Evolutionary conservation across 2,329 filamentous ascomycete genomes (phyloP).

Genomic region (Paecilomyces variotii): DNA sequence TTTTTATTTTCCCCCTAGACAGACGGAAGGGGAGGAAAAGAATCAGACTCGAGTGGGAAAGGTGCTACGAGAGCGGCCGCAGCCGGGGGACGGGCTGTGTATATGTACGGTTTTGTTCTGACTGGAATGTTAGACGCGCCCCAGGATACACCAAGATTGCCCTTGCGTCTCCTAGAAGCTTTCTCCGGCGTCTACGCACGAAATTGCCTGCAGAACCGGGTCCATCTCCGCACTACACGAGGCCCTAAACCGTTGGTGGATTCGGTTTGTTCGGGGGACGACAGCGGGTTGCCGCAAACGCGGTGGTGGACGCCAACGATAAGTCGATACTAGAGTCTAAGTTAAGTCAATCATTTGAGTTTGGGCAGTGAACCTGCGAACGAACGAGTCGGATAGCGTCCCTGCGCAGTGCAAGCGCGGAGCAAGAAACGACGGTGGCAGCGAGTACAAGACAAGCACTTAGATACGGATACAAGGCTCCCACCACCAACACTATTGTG

Average conservation of each 20-base stretch:
- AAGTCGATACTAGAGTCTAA: slow-evolving; percentile 8
- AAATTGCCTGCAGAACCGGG: slow-evolving; percentile 28
- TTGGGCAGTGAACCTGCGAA: not conserved
- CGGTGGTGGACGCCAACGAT: slow-evolving; percentile 14
- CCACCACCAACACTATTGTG: slow-evolving; percentile 18
- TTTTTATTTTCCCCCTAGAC: not conserved
- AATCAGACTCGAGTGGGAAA: not conserved
- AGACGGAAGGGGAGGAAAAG: not conserved
- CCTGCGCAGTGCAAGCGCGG: not conserved
- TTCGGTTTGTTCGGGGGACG: slow-evolving; percentile 17
- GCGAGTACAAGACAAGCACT: not conserved
- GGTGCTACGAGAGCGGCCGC: not conserved
- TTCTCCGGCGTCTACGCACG: slow-evolving; percentile 5
- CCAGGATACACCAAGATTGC: slow-evolving; percentile 7
- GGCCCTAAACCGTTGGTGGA: slow-evolving; percentile 14
- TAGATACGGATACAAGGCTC: not conserved
- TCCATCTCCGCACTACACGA: slow-evolving; percentile 18
- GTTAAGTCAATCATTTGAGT: not conserved
- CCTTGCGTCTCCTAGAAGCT: slow-evolving; percentile 7
- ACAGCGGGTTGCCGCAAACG: slow-evolving; percentile 18
- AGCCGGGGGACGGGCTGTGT: not conserved
- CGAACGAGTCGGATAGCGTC: not conserved
- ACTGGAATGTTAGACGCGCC: slow-evolving; percentile 7
- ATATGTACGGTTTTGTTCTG: slow-evolving; percentile 1
- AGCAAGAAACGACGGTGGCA: not conserved